Evolutionary conservation across 345 rosid genomes (phyloP).

Genomic region (Durio zibethinus): DNA sequence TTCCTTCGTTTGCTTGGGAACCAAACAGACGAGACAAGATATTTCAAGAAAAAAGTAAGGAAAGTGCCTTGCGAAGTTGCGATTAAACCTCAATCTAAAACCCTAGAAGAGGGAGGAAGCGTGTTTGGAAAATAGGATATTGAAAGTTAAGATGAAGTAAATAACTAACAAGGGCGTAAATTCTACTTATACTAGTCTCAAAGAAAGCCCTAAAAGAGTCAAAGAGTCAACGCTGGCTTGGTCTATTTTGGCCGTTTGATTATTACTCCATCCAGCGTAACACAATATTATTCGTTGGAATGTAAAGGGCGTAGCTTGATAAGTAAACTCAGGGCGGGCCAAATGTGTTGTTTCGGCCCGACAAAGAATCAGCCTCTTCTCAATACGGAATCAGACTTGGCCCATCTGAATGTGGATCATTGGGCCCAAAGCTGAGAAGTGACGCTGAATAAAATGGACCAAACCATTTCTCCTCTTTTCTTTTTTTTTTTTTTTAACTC

Average conservation of each 20-base stretch:
- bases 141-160: neutral
- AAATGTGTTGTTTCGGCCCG: neutral
- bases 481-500: neutral
- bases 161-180: neutral
- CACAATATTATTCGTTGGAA: conserved; percentile 6
- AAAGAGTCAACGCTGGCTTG: neutral
- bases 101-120: conserved; percentile 1
- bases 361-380: neutral
- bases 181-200: neutral
- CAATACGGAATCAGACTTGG: neutral
- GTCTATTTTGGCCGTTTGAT: conserved; percentile 10
- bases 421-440: neutral
- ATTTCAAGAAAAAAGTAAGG: neutral
- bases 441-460: neutral
- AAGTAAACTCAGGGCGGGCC: neutral
- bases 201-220: neutral
- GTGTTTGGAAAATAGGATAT: neutral
- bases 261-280: neutral
- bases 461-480: neutral
- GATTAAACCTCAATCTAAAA: neutral
- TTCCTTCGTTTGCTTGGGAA: neutral
- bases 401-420: neutral
- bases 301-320: neutral
- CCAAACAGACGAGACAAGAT: neutral
- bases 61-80: conserved; percentile 5